Conservation (phyloP, 2,329 filamentous ascomycete species). For the Penicillium frequentans region DNA sequence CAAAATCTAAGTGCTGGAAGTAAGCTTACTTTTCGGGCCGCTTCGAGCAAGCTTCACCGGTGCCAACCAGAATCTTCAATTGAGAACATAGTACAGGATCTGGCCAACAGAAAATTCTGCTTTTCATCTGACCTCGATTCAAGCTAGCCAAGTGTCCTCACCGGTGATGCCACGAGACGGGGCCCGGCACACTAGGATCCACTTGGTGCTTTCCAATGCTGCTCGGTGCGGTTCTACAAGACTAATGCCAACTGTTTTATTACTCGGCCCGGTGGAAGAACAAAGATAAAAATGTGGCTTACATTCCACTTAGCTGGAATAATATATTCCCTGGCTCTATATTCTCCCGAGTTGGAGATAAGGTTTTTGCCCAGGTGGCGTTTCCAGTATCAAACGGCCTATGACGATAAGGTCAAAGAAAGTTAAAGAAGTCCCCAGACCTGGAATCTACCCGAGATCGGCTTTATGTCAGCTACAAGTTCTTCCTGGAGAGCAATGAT, state of each 20-base stretch:
- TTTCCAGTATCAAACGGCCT: not conserved
- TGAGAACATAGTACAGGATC: not conserved
- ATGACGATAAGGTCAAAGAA: not conserved
- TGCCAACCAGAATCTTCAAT: constrained; percentile 20
- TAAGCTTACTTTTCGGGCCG: not conserved
- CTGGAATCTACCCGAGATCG: not conserved
- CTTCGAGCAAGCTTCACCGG: constrained; percentile 34
- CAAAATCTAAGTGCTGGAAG: not conserved
- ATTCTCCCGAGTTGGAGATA: not conserved
- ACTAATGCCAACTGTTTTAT: not conserved
- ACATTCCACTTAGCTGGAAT: not conserved
- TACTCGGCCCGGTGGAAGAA: not conserved
- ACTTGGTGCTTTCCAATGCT: not conserved
- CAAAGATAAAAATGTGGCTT: not conserved
- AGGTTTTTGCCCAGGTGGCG: not conserved
- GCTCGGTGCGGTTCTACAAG: not conserved
- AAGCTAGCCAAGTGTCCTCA: not conserved
- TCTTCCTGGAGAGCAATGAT: not conserved
- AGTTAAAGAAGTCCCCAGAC: not conserved
- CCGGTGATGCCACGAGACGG: not conserved
- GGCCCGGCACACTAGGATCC: not conserved
- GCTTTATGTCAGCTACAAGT: not conserved
- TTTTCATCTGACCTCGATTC: not conserved
- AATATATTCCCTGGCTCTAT: not conserved
- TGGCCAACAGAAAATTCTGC: constrained; percentile 1